phyloP scores from a whole-genome alignment of 2,329 filamentous ascomycete genomes.

The Pezicula radicicola region DNA sequence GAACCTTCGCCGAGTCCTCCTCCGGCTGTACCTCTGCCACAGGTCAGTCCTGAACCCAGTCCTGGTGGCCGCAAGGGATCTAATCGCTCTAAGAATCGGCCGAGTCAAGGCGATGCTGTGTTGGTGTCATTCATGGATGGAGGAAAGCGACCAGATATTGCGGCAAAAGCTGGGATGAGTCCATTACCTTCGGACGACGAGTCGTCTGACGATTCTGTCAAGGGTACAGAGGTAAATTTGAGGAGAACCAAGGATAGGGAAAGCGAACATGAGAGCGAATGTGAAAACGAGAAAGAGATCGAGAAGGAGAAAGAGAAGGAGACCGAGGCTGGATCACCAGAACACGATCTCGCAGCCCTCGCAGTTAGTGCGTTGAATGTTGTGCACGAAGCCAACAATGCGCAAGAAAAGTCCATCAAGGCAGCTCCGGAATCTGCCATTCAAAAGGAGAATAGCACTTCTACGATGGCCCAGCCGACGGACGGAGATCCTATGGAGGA shows the following conservation, averaged over 20 bases:
- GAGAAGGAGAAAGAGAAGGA: not conserved
- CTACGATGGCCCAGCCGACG: not conserved
- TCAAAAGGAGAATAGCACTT: not conserved
- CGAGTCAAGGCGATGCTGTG: slow-evolving; percentile 62
- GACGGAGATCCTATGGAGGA: slow-evolving; percentile 15
- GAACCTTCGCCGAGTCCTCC: slow-evolving; percentile 49
- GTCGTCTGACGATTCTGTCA: slow-evolving; percentile 32
- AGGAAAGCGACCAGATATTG: slow-evolving; percentile 64
- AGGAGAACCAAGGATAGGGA: slow-evolving; percentile 25
- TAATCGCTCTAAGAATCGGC: slow-evolving; percentile 12
- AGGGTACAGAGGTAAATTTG: slow-evolving; percentile 14
- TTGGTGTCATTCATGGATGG: slow-evolving; percentile 63
- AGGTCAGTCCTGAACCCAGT: slow-evolving; percentile 39
- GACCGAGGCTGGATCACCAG: not conserved
- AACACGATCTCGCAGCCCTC: slow-evolving; percentile 2
- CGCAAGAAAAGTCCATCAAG: not conserved
- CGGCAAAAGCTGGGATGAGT: slow-evolving; percentile 49
- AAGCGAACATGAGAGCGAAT: slow-evolving; percentile 20
- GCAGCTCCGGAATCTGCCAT: not conserved
- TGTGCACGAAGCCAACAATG: slow-evolving; percentile 1
- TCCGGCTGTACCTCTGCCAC: slow-evolving; percentile 40
- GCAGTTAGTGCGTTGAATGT: slow-evolving; percentile 7
- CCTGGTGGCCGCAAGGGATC: slow-evolving; percentile 20
- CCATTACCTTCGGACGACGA: slow-evolving; percentile 46
- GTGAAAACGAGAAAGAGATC: slow-evolving; percentile 25